Evolutionary conservation across 192 early-diverging fungal species (phyloP).

Genomic region (Pilobolus umbonatus): DNA sequence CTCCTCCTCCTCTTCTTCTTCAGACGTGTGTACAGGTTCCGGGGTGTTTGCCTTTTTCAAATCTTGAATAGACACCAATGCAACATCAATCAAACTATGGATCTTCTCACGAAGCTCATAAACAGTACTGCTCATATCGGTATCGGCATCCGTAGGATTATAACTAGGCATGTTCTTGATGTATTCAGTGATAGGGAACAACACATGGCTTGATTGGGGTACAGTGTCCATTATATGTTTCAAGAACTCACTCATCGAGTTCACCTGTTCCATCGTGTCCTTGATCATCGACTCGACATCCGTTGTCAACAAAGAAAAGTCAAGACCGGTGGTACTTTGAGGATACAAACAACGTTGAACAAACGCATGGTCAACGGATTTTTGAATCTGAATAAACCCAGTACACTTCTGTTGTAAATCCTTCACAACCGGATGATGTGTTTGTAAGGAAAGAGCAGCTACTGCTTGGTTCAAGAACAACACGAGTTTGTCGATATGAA

Average conservation of each 20-base stretch:
- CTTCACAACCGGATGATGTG: not conserved
- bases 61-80: conserved; percentile 42
- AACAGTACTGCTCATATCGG: not conserved
- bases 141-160: conserved; percentile 10
- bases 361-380: conserved; percentile 17
- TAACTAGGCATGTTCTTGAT: conserved; percentile 23
- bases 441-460: conserved; percentile 1
- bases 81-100: conserved; percentile 37
- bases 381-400: conserved; percentile 16
- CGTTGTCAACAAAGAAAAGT: conserved; percentile 23
- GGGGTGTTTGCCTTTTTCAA: conserved; percentile 23
- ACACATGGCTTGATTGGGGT: conserved; percentile 31
- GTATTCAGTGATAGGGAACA: conserved; percentile 37
- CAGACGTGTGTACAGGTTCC: conserved; percentile 2
- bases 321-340: conserved; percentile 10
- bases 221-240: conserved; percentile 17
- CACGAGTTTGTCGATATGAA: conserved; percentile 36
- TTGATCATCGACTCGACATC: conserved; percentile 32
- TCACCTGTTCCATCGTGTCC: conserved; percentile 21
- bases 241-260: conserved; percentile 25
- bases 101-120: conserved; percentile 12
- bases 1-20: conserved; percentile 34
- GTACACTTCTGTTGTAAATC: conserved; percentile 8
- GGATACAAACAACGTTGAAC: conserved; percentile 26
- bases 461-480: conserved; percentile 20